These are phyloP conservation scores for Plasmopara viticola DNA, from an alignment of 352 stramenopile genomes.

Conservation along the genomic window DNA sequence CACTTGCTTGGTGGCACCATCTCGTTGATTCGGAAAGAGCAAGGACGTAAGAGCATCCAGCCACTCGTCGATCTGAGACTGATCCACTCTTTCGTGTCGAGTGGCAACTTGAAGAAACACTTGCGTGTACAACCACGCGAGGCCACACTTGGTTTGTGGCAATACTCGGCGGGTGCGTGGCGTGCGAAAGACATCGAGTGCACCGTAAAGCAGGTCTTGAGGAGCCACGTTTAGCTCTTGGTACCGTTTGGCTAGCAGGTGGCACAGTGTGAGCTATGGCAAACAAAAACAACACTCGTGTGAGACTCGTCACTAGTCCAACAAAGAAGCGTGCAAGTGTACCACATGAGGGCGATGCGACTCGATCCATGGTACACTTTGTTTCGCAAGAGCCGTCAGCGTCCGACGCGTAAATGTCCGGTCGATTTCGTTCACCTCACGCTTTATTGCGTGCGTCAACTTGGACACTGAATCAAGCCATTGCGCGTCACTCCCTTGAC, in stretches of 20 bases:
- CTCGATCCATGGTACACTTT: conserved; percentile 20
- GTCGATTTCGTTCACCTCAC: conserved; percentile 25
- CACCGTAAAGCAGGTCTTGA: conserved; percentile 17
- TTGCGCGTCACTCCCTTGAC: conserved; percentile 1
- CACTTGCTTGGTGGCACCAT: too few species aligned
- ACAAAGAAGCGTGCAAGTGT: conserved; percentile 4
- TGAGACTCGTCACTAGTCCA: too few species aligned
- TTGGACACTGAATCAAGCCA: conserved; percentile 12
- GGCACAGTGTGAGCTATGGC: conserved; percentile 21
- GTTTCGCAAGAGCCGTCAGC: conserved; percentile 27
- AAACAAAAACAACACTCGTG: too few species aligned
- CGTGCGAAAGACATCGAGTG: conserved; percentile 22
- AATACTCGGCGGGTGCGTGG: conserved; percentile 25
- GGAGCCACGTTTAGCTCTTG: conserved; percentile 15
- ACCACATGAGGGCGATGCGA: conserved; percentile 26
- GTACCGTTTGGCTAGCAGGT: conserved; percentile 16
- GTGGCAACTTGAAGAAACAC: conserved; percentile 18
- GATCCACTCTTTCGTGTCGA: not conserved
- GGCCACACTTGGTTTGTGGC: conserved; percentile 10
- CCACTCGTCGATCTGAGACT: conserved; percentile 22
- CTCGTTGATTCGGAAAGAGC: conserved; percentile 12
- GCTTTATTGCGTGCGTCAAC: conserved; percentile 27
- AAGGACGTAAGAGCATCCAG: conserved; percentile 19
- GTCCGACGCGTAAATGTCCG: conserved; percentile 29
- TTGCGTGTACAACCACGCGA: conserved; percentile 25